Base-by-base conservation (phyloP, 129 eudicot genomes). In the Helianthus tuberosus region DNA sequence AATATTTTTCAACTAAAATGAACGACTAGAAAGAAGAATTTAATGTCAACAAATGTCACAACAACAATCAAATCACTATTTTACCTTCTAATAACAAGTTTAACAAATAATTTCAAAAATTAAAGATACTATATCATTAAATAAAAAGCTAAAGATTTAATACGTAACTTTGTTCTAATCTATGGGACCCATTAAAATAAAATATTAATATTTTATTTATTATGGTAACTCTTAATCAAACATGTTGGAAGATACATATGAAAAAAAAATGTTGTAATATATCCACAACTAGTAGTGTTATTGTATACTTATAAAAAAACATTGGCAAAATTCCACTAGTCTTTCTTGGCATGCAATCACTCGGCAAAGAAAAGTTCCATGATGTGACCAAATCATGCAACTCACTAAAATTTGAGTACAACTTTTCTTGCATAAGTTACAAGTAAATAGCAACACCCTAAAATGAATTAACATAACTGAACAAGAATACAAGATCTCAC, bases 341-440 rank as follows among this genome's bases (percentile, higher is more conserved):
- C 62, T 76, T 46, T 55, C 15, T 68, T 68, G 68, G 27, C 62
- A 68, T 68, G 60, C 63, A 68, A 76, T 58, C 43, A 77, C 69
- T 68, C 62, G 41, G 16, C 62, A 78, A 39, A 23, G 50, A 61
- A 61, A 39, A 57, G 58, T 48, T 23, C 32, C 76, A 77, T 3
- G 8, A 46, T 59, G 74, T 49, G 43, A 64, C 13, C 32, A 48
- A 64, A 62, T 71, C 29, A 71, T 72, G 73, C 68, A 79, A 68
- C 77, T 79, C 83, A 55, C 54, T 64, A 72, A 79, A 72, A 79
- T 1, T 32, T 64, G 78, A 79, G 74, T 72, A 35, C 74, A 72
- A 46, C 12, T n/a, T 64, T 44, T 72, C 43, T n/a, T 41, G 52
- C 25, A 15, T 49, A 79, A 53, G 61, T 48, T 72, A 64, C 73